phyloP scores from a whole-genome alignment of 2,329 filamentous ascomycete genomes.

The Xenosphaeropsis pyriputrescens region DNA sequence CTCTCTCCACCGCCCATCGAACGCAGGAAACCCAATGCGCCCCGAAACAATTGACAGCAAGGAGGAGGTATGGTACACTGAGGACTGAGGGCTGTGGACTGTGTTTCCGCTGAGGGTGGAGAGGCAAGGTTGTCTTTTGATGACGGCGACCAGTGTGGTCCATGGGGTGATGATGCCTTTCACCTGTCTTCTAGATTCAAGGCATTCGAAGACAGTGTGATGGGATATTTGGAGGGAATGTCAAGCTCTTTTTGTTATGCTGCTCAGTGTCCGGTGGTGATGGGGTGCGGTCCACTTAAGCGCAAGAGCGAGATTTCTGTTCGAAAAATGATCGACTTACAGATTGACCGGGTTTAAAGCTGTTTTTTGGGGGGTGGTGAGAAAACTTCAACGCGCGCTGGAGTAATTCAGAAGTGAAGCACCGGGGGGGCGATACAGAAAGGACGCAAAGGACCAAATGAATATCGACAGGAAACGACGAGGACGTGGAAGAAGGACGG shows the following conservation, averaged over 20 bases:
- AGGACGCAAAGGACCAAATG: slow-evolving; percentile 16
- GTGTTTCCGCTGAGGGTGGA: not conserved
- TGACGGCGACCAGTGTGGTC: slow-evolving; percentile 11
- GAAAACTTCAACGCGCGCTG: slow-evolving; percentile 11
- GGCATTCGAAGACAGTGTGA: not conserved
- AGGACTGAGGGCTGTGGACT: no score
- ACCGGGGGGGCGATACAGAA: slow-evolving; percentile 20
- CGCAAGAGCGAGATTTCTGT: slow-evolving; percentile 8
- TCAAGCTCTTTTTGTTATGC: not conserved
- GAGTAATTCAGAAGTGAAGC: slow-evolving; percentile 17
- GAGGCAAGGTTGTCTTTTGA: not conserved
- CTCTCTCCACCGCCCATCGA: no score
- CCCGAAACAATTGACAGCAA: no score
- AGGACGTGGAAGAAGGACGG: no score
- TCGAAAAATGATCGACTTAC: slow-evolving; percentile 13
- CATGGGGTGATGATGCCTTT: not conserved
- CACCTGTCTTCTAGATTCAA: no score
- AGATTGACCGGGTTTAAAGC: slow-evolving; percentile 14
- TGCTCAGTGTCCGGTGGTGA: not conserved
- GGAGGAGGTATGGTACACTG: no score
- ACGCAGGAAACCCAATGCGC: no score
- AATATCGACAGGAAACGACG: slow-evolving; percentile 20
- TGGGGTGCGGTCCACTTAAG: slow-evolving; percentile 14
- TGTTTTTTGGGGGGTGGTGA: slow-evolving; percentile 7
- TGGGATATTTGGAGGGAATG: not conserved